Percentiles rank a stretch among this genome's conserved stretches.
phyloP scores from a whole-genome alignment of 345 rosid genomes.

The Conringia planisiliqua region DNA sequence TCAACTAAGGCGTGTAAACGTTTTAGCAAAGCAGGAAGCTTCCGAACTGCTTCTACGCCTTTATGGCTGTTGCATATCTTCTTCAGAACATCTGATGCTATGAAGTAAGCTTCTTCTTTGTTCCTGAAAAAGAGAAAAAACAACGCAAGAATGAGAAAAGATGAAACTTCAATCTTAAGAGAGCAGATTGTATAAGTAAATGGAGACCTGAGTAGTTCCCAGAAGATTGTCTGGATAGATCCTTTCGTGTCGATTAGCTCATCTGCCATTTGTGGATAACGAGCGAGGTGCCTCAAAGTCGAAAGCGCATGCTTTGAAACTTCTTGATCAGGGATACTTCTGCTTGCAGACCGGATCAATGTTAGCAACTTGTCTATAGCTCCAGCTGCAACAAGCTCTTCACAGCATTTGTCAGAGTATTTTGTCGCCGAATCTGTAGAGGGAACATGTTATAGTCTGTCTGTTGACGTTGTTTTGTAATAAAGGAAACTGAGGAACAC shows the following conservation, averaged over 20 bases:
- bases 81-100: slow-evolving; percentile 64
- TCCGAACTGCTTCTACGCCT: slow-evolving; percentile 52
- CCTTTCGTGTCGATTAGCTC: slow-evolving; percentile 51
- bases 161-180: neutral
- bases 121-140: slow-evolving; percentile 48
- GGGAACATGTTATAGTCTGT: neutral
- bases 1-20: slow-evolving; percentile 64
- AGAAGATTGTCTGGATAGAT: slow-evolving; percentile 57
- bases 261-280: slow-evolving; percentile 60
- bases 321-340: slow-evolving; percentile 92
- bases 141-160: neutral
- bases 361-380: slow-evolving; percentile 63
- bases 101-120: slow-evolving; percentile 84
- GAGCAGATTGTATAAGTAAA: neutral
- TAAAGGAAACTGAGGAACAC: slow-evolving; percentile 22
- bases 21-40: slow-evolving; percentile 55
- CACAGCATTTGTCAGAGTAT: slow-evolving; percentile 81
- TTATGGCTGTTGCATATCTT: slow-evolving; percentile 52
- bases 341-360: slow-evolving; percentile 62
- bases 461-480: neutral
- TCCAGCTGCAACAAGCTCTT: slow-evolving; percentile 84
- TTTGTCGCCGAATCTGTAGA: slow-evolving; percentile 66
- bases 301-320: slow-evolving; percentile 78
- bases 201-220: slow-evolving; percentile 69
- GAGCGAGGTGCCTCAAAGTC: slow-evolving; percentile 67